Percentiles rank a stretch among this genome's conserved stretches.
Conservation (phyloP, 345 rosid species). For the Gossypium rotundifolium region DNA sequence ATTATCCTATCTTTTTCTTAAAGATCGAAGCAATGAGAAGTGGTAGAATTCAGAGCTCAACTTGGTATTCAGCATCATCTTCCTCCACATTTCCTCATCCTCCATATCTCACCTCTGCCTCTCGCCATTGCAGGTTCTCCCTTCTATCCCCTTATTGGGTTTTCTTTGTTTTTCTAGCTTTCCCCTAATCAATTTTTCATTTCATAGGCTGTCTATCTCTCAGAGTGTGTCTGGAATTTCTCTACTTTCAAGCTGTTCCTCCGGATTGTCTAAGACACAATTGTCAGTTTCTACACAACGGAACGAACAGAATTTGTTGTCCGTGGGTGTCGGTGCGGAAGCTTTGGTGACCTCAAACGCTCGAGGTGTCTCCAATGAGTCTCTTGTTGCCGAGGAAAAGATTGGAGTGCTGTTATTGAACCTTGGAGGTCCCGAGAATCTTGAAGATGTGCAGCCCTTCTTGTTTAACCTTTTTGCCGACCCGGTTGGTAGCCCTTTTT, state of each 20-base stretch:
- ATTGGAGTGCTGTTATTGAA: slow-evolving; percentile 83
- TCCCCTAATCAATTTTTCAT: too few species aligned
- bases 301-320: slow-evolving; percentile 16
- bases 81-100: slow-evolving; percentile 38
- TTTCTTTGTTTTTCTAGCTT: slow-evolving; percentile 12
- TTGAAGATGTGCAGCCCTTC: slow-evolving; percentile 96
- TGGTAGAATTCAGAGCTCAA: slow-evolving; percentile 9
- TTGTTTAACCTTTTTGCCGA: slow-evolving; percentile 97
- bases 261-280: slow-evolving; percentile 28
- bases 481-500: slow-evolving; percentile 53
- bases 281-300: slow-evolving; percentile 21
- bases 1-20: too few species aligned
- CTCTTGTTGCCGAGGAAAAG: slow-evolving; percentile 50
- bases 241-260: slow-evolving; percentile 18
- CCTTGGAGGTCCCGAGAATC: slow-evolving; percentile 98
- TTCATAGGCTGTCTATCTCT: slow-evolving; percentile 19
- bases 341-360: slow-evolving; percentile 58
- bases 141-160: slow-evolving; percentile 16
- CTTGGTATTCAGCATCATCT: slow-evolving; percentile 34
- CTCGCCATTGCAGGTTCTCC: slow-evolving; percentile 21
- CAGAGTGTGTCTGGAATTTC: slow-evolving; percentile 33
- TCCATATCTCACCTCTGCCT: slow-evolving; percentile 21
- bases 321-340: slow-evolving; percentile 37
- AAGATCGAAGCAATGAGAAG: background rate
- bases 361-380: slow-evolving; percentile 24